phyloP scores from a whole-genome alignment of 257 asterid species.

The Ophiorrhiza pumila region DNA sequence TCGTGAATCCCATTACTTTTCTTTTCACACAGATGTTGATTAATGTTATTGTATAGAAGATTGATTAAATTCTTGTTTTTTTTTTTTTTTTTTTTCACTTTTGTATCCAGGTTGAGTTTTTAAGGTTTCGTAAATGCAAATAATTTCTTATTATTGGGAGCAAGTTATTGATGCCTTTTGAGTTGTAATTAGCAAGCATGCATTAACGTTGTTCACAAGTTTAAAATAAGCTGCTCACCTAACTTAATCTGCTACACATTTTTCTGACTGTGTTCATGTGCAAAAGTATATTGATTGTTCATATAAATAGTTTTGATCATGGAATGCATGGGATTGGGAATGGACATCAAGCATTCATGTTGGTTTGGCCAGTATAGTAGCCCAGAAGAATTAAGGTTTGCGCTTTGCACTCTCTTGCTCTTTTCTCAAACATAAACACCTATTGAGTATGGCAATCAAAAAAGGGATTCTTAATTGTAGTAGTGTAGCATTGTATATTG shows the following conservation, averaged over 20 bases:
- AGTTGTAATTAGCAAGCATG: no score
- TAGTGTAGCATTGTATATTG: no score
- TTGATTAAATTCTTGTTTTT: no score
- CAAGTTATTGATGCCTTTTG: not conserved
- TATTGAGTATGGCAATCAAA: not conserved
- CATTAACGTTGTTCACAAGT: slow-evolving; percentile 6
- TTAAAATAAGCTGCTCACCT: slow-evolving; percentile 11
- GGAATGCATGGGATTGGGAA: no score
- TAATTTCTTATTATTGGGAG: not conserved
- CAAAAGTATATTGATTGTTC: not conserved
- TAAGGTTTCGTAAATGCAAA: not conserved
- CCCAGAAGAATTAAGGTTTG: no score
- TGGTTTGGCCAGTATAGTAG: no score
- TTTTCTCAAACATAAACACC: not conserved
- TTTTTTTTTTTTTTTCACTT: no score
- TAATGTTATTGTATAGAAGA: no score
- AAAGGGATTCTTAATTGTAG: no score
- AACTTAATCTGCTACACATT: slow-evolving; percentile 1
- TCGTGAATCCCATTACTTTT: not conserved
- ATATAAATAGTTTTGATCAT: not conserved
- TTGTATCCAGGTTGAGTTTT: no score
- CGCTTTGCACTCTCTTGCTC: not conserved
- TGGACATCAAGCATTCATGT: no score
- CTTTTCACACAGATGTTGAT: no score
- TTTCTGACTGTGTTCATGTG: not conserved